phyloP scores from a whole-genome alignment of 2,329 filamentous ascomycete genomes.

The Colletotrichum limetticola region DNA sequence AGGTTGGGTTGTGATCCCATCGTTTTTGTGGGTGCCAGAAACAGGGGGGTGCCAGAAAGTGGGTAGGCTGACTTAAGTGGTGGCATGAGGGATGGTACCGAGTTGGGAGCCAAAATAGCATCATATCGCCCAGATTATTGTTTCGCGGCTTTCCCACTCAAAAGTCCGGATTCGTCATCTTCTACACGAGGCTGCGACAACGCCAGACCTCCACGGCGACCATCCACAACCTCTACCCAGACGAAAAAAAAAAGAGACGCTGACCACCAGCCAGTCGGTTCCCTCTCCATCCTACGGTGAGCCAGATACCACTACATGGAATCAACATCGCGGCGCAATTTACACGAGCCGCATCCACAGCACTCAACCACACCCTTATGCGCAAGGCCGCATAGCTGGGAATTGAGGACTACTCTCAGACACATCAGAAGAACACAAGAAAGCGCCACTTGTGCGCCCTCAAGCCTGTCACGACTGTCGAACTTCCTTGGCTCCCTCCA shows the following conservation, averaged over 20 bases:
- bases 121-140: constrained; percentile 12
- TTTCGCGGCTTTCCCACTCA: constrained; percentile 17
- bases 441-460: not conserved
- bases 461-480: constrained; percentile 1
- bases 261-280: constrained; percentile 25
- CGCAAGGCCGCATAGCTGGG: not conserved
- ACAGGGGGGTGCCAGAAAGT: no score
- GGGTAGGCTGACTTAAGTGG: no score
- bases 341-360: constrained; percentile 7
- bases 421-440: not conserved
- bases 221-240: not conserved
- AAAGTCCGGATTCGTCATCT: not conserved
- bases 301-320: not conserved
- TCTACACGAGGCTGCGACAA: constrained; percentile 27
- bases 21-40: no score
- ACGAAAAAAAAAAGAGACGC: not conserved
- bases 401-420: constrained; percentile 11
- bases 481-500: constrained; percentile 26
- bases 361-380: not conserved
- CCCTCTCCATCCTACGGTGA: constrained; percentile 8
- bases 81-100: constrained; percentile 4
- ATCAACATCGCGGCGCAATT: not conserved
- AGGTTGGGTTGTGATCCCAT: no score
- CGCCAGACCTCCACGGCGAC: not conserved
- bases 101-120: constrained; percentile 22